Evolutionary conservation across 495 filamentous ascomycete species (phyloP).

Genomic region (Bacidia rubella): DNA sequence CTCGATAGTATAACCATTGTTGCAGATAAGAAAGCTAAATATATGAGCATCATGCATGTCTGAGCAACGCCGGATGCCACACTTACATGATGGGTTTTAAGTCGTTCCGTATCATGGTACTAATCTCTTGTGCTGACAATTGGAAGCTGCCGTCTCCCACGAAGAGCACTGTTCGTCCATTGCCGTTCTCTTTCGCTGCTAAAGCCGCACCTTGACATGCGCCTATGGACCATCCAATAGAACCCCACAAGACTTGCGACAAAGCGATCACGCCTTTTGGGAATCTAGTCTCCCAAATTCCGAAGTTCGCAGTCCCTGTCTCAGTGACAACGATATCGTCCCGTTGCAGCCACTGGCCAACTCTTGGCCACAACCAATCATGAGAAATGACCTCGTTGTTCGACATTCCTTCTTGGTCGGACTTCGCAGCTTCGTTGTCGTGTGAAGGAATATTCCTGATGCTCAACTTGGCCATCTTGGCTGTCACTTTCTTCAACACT

Average conservation of each 20-base stretch:
- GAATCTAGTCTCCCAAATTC: constrained; percentile 79
- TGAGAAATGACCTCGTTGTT: constrained; percentile 54
- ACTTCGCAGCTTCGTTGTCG: constrained; percentile 43
- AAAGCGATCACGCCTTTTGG: constrained; percentile 60
- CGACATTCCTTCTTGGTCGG: constrained; percentile 32
- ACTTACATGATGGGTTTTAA: constrained; percentile 68
- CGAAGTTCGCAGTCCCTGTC: constrained; percentile 83
- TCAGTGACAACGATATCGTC: constrained; percentile 76
- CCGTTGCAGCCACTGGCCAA: constrained; percentile 63
- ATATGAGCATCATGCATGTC: not conserved
- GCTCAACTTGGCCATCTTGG: constrained; percentile 43
- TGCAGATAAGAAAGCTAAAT: constrained; percentile 45
- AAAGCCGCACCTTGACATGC: constrained; percentile 65
- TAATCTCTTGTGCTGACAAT: constrained; percentile 72
- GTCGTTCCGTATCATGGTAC: constrained; percentile 67
- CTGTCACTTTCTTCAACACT: constrained; percentile 61
- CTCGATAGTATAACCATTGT: constrained; percentile 45
- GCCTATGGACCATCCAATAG: constrained; percentile 71
- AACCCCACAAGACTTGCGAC: constrained; percentile 80
- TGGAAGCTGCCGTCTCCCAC: constrained; percentile 83
- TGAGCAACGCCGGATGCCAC: constrained; percentile 3
- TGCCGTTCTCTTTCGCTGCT: constrained; percentile 48
- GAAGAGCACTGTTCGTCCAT: constrained; percentile 63
- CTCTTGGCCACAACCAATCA: constrained; percentile 71
- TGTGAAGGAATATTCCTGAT: constrained; percentile 30